phyloP scores from a whole-genome alignment of 805 yeast species.

The Metschnikowia borealis region DNA sequence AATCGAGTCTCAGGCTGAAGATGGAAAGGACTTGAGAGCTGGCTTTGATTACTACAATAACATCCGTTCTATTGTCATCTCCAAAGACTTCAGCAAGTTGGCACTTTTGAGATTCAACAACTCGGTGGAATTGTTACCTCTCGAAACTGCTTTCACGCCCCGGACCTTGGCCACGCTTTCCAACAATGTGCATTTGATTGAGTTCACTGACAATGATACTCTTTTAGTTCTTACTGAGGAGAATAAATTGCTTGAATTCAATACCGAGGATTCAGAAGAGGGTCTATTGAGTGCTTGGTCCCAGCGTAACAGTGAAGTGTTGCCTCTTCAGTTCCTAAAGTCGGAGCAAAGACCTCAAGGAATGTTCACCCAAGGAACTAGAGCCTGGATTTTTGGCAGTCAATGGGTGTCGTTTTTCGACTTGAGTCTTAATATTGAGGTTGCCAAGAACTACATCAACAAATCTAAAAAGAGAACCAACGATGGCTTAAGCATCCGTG shows the following conservation, averaged over 20 bases:
- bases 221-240: constrained; percentile 68
- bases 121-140: constrained; percentile 48
- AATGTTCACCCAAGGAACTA: constrained; percentile 48
- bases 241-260: constrained; percentile 68
- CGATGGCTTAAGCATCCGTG: constrained; percentile 38
- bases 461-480: constrained; percentile 39
- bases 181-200: constrained; percentile 55
- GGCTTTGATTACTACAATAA: constrained; percentile 46
- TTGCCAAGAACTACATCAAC: constrained; percentile 24
- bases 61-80: constrained; percentile 50
- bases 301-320: constrained; percentile 62
- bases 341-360: constrained; percentile 72
- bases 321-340: constrained; percentile 59
- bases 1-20: constrained; percentile 28
- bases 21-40: constrained; percentile 12
- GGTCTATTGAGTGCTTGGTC: constrained; percentile 72
- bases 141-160: constrained; percentile 24
- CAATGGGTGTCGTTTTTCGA: constrained; percentile 79
- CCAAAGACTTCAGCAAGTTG: constrained; percentile 41
- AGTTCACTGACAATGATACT: constrained; percentile 49
- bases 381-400: constrained; percentile 85
- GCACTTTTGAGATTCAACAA: constrained; percentile 67
- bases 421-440: constrained; percentile 52
- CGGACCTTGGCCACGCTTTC: constrained; percentile 55
- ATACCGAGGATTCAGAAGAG: constrained; percentile 6